Evolutionary conservation across 2,329 filamentous ascomycete species (phyloP).

Genomic region (Ceratocystis destructans): DNA sequence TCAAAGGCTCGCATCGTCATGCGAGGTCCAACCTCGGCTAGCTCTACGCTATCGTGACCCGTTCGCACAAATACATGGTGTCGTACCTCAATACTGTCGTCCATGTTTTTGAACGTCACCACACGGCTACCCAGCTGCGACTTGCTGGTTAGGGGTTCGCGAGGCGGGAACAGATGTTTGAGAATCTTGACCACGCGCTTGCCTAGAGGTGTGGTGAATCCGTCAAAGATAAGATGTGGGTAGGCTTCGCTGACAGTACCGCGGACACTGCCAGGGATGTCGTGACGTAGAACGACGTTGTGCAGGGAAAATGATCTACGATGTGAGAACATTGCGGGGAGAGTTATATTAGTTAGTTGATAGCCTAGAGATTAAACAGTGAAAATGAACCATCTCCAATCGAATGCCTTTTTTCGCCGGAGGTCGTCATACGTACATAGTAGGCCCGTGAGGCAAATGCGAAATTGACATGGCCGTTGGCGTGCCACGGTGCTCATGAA

Average conservation of each 20-base stretch:
- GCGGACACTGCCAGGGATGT: conserved; percentile 75
- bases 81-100: conserved; percentile 84
- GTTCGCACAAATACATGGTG: conserved; percentile 79
- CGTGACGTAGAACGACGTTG: conserved; percentile 83
- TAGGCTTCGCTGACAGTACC: conserved; percentile 88
- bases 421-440: conserved; percentile 33
- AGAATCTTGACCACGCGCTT: conserved; percentile 75
- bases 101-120: conserved; percentile 87
- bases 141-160: conserved; percentile 57
- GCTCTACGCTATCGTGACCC: conserved; percentile 73
- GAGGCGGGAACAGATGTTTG: conserved; percentile 86
- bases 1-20: conserved; percentile 98
- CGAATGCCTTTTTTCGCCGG: too few species aligned
- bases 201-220: conserved; percentile 70
- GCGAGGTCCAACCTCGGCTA: conserved; percentile 78
- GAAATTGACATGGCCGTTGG: conserved; percentile 80
- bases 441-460: conserved; percentile 80
- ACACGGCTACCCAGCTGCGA: conserved; percentile 74
- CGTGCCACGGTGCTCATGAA: conserved; percentile 86
- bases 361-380: too few species aligned
- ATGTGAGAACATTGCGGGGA: neutral
- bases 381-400: too few species aligned
- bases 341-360: neutral
- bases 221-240: conserved; percentile 90
- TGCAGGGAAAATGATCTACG: conserved; percentile 72